A percentile compares a stretch with the other conserved stretches of the same genome.
phyloP scores from a whole-genome alignment of 345 rosid genomes.

The Garcia nutans region DNA sequence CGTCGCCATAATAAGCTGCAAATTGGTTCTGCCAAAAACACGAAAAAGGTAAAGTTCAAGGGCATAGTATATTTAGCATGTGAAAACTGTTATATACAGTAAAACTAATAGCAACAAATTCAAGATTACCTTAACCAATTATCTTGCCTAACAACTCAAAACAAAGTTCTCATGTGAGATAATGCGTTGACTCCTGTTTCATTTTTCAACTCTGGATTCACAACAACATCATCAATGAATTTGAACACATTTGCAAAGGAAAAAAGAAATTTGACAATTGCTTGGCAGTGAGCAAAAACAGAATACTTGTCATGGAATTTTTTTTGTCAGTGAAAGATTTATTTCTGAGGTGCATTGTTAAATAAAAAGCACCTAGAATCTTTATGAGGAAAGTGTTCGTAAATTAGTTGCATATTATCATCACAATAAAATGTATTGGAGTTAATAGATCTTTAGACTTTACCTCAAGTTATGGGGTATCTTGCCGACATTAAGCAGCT shows the following conservation, averaged over 20 bases:
- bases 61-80: background rate
- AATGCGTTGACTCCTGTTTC: background rate
- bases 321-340: background rate
- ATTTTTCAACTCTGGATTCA: too few relatives aligned
- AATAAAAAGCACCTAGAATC: background rate
- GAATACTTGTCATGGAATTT: background rate
- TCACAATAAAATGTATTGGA: background rate
- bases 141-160: background rate
- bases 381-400: background rate
- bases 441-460: background rate
- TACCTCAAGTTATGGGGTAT: constrained; percentile 17
- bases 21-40: constrained; percentile 9
- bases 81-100: background rate
- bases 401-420: background rate
- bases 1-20: background rate
- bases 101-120: background rate
- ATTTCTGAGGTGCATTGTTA: background rate
- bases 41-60: background rate
- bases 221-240: background rate
- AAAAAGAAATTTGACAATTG: background rate
- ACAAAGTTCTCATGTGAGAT: background rate
- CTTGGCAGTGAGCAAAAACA: constrained; percentile 1
- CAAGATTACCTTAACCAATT: background rate
- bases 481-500: constrained; percentile 6
- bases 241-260: background rate